Conservation (phyloP, 2,329 filamentous ascomycete genomes). For the Botrytis paeoniae region DNA sequence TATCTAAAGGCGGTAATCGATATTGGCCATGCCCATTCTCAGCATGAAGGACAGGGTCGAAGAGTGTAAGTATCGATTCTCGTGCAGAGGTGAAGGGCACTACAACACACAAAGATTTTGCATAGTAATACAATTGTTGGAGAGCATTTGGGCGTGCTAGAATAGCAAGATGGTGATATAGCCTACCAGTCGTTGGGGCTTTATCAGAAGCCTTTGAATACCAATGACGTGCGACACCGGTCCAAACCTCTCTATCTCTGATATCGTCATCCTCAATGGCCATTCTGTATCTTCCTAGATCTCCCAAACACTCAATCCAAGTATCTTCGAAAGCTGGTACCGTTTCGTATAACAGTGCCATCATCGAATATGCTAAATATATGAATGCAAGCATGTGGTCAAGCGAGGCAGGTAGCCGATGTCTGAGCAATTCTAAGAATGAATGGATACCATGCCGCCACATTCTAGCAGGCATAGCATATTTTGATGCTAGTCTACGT, state of each 20-base stretch:
- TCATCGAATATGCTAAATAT: constrained; percentile 85
- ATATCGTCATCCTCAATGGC: constrained; percentile 83
- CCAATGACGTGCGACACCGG: constrained; percentile 75
- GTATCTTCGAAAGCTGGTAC: constrained; percentile 80
- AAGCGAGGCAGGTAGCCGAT: constrained; percentile 69
- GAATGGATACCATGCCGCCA: constrained; percentile 90
- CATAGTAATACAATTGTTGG: constrained; percentile 70
- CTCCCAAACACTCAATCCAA: constrained; percentile 84
- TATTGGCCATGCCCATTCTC: constrained; percentile 40
- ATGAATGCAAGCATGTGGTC: constrained; percentile 93
- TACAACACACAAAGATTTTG: constrained; percentile 63
- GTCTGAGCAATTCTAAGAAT: constrained; percentile 73
- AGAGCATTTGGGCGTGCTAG: constrained; percentile 66
- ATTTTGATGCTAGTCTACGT: constrained; percentile 69
- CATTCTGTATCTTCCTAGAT: constrained; percentile 81
- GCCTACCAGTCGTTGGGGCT: constrained; percentile 68
- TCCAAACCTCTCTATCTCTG: constrained; percentile 73
- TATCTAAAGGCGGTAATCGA: constrained; percentile 49
- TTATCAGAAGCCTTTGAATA: constrained; percentile 65
- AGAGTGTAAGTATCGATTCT: constrained; percentile 67
- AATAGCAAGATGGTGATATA: constrained; percentile 88
- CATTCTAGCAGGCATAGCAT: constrained; percentile 89
- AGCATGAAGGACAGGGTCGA: constrained; percentile 54
- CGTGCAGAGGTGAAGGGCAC: constrained; percentile 58
- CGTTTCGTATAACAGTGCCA: constrained; percentile 81